Conservation (phyloP, 1,284 basidiomycete species). For the Apiotrichum domesticum region DNA sequence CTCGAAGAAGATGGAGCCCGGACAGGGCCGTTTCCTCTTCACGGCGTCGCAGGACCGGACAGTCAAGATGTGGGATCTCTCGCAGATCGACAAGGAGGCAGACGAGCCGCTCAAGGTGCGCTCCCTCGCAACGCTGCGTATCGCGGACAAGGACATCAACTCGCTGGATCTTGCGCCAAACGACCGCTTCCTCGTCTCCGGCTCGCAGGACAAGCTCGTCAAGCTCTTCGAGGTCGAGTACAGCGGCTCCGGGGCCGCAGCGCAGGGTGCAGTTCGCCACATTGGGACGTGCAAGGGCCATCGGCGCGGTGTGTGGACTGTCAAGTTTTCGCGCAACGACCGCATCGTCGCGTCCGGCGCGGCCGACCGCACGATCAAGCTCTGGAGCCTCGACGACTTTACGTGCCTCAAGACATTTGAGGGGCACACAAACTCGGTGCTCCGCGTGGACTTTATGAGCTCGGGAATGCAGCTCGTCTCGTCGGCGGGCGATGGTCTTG, state of each 20-base stretch:
- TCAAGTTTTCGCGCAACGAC: constrained; percentile 78
- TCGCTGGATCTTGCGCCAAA: constrained; percentile 89
- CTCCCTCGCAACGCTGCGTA: constrained; percentile 81
- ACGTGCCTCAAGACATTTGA: constrained; percentile 91
- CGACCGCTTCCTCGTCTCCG: constrained; percentile 80
- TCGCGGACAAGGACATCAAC: constrained; percentile 99
- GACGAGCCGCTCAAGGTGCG: constrained; percentile 54
- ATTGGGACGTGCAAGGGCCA: constrained; percentile 90
- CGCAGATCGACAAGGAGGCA: constrained; percentile 46
- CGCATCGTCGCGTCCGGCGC: constrained; percentile 85
- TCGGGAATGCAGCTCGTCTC: constrained; percentile 80
- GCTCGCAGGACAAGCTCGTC: constrained; percentile 91
- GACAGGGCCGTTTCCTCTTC: constrained; percentile 62
- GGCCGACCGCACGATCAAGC: constrained; percentile 85
- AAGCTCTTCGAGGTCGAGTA: constrained; percentile 81
- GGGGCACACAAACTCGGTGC: constrained; percentile 94
- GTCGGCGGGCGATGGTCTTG: constrained; percentile 83
- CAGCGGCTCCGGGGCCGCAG: constrained; percentile 35
- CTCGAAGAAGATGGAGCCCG: constrained; percentile 51
- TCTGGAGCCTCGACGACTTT: constrained; percentile 91
- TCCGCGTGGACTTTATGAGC: constrained; percentile 84
- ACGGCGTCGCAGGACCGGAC: constrained; percentile 96
- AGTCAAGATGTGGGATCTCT: constrained; percentile 96
- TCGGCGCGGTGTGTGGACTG: constrained; percentile 93
- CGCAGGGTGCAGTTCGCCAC: constrained; percentile 57